phyloP scores from a whole-genome alignment of 495 filamentous ascomycete species.

The Corynascus novoguineensis region DNA sequence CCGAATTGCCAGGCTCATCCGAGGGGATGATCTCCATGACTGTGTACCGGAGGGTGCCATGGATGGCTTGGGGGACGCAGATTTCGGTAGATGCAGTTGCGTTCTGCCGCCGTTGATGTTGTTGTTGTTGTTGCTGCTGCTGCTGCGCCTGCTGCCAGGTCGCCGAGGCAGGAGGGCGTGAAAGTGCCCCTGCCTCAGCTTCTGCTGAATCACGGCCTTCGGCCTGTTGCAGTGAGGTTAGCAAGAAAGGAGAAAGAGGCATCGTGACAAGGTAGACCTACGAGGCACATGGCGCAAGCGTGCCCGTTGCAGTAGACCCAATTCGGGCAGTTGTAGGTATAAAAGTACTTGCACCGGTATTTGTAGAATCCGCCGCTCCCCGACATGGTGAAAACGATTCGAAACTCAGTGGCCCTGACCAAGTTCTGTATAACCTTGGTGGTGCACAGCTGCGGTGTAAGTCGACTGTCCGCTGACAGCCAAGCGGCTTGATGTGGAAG shows the following conservation, averaged over 20 bases:
- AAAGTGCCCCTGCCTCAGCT: slow-evolving; percentile 1
- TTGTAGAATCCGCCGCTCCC: slow-evolving; percentile 55
- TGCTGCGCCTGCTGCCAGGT: not conserved
- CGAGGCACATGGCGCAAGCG: slow-evolving; percentile 52
- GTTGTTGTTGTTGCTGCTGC: too few relatives aligned
- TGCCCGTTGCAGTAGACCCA: slow-evolving; percentile 59
- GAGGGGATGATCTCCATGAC: slow-evolving; percentile 40
- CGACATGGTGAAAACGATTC: slow-evolving; percentile 41
- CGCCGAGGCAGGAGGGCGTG: not conserved
- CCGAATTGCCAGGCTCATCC: slow-evolving; percentile 23
- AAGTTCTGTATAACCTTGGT: not conserved
- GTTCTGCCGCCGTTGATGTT: not conserved
- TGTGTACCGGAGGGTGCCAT: slow-evolving; percentile 41
- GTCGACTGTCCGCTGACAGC: slow-evolving; percentile 28
- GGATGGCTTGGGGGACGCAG: slow-evolving; percentile 40
- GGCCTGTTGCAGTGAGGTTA: slow-evolving; percentile 26
- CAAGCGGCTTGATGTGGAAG: slow-evolving; percentile 16
- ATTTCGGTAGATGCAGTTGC: slow-evolving; percentile 23
- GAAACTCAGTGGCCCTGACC: not conserved
- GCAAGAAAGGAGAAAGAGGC: not conserved
- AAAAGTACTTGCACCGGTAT: slow-evolving; percentile 58
- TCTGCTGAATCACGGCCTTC: slow-evolving; percentile 45
- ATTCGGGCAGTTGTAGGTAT: slow-evolving; percentile 52
- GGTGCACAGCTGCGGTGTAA: not conserved
- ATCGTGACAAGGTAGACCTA: slow-evolving; percentile 30